Percentiles rank a stretch among this genome's conserved stretches.
Conservation (phyloP, 1,284 basidiomycete species). For the Leccinum subspadiceum region DNA sequence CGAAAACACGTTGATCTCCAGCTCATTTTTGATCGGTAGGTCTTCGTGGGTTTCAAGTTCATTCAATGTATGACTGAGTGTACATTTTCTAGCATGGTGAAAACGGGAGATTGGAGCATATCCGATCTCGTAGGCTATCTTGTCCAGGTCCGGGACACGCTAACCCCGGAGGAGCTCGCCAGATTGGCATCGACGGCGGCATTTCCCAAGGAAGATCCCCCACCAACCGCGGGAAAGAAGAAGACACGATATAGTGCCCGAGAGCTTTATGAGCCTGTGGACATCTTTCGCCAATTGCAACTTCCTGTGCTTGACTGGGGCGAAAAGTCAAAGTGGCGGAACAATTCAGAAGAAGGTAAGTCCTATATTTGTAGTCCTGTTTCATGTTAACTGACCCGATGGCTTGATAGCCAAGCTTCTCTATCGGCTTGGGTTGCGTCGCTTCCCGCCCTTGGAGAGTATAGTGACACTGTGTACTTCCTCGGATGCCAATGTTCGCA, state of each 20-base stretch:
- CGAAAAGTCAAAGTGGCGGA: constrained; percentile 71
- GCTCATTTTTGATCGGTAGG: constrained; percentile 78
- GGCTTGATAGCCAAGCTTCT: constrained; percentile 72
- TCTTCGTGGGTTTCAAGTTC: not conserved
- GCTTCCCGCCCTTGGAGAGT: constrained; percentile 67
- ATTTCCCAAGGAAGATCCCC: constrained; percentile 64
- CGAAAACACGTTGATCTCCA: constrained; percentile 91
- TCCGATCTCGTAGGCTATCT: constrained; percentile 84
- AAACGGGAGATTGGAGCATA: constrained; percentile 80
- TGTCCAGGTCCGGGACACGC: constrained; percentile 76
- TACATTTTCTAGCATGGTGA: constrained; percentile 63
- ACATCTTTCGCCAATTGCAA: constrained; percentile 69
- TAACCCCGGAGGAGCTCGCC: constrained; percentile 69
- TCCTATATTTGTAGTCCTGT: not conserved
- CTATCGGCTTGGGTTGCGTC: constrained; percentile 74
- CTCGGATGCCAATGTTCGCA: constrained; percentile 44
- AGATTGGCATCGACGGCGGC: constrained; percentile 79
- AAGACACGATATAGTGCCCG: constrained; percentile 56
- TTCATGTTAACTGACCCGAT: not conserved
- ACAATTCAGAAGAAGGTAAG: constrained; percentile 81
- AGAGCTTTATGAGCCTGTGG: constrained; percentile 84
- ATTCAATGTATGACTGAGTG: not conserved
- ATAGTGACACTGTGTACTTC: constrained; percentile 69
- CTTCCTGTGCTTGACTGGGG: constrained; percentile 92
- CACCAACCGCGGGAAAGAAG: constrained; percentile 34